These are phyloP conservation scores for Claviceps digitariae DNA, from an alignment of 2,329 filamentous ascomycete species.

Conservation along the genomic window DNA sequence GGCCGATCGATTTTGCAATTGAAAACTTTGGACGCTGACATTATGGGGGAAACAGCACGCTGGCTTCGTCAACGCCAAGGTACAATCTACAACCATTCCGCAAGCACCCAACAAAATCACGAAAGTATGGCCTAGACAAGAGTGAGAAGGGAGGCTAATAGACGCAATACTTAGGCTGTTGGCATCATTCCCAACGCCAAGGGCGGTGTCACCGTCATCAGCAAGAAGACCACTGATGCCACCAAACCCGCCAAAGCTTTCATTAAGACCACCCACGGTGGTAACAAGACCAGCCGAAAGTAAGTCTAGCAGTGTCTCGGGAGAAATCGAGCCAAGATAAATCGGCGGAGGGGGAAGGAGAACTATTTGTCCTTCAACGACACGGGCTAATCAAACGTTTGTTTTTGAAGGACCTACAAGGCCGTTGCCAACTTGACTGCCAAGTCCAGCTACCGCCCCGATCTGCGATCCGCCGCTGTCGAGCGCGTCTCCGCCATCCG, in stretches of 20 bases:
- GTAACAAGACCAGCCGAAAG: slow-evolving; percentile 65
- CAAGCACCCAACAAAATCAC: background rate
- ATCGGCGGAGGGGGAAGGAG: background rate
- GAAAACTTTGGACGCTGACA: slow-evolving; percentile 21
- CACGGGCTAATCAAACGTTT: background rate
- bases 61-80: slow-evolving; percentile 89
- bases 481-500: slow-evolving; percentile 78
- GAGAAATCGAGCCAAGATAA: background rate
- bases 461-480: slow-evolving; percentile 66
- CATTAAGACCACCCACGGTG: slow-evolving; percentile 54
- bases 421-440: slow-evolving; percentile 69
- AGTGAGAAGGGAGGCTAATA: slow-evolving; percentile 8
- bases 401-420: slow-evolving; percentile 62
- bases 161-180: slow-evolving; percentile 50
- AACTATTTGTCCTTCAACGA: slow-evolving; percentile 10
- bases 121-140: background rate
- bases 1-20: background rate
- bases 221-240: slow-evolving; percentile 64
- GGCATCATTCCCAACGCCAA: slow-evolving; percentile 64
- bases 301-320: slow-evolving; percentile 12
- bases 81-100: slow-evolving; percentile 25
- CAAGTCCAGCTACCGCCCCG: slow-evolving; percentile 73
- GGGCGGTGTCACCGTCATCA: slow-evolving; percentile 65
- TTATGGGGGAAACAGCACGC: slow-evolving; percentile 48
- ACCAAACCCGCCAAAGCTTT: slow-evolving; percentile 60